phyloP scores from a whole-genome alignment of 805 yeast species.

The Komagataella mondaviorum region DNA sequence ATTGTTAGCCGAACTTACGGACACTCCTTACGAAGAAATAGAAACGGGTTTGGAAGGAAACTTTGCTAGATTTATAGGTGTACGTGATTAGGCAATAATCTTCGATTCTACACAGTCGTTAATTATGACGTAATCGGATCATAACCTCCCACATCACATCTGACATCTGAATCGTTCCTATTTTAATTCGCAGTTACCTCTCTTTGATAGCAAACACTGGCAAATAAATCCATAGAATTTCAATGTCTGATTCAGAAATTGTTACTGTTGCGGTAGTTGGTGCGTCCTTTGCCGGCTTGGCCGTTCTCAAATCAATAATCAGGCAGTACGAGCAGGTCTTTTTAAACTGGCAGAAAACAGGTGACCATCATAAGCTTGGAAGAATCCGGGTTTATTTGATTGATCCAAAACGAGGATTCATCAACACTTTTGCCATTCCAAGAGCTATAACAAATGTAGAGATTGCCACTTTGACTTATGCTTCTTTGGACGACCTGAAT shows the following conservation, averaged over 20 bases:
- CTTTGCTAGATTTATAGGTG: background rate
- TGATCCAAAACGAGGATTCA: conserved; percentile 26
- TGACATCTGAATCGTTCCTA: background rate
- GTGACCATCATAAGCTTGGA: background rate
- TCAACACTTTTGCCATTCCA: conserved; percentile 26
- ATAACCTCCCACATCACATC: background rate
- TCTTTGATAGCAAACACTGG: background rate
- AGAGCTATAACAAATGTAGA: conserved; percentile 20
- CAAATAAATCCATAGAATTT: background rate
- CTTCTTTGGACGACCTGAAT: conserved; percentile 11
- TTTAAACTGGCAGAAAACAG: background rate
- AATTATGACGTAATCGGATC: background rate
- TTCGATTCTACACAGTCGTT: background rate
- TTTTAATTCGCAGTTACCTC: background rate
- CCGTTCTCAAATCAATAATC: conserved; percentile 1
- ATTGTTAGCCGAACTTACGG: background rate
- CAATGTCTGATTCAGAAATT: background rate
- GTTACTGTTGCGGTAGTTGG: conserved; percentile 1
- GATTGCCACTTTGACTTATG: conserved; percentile 21
- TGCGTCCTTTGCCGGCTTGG: conserved; percentile 2
- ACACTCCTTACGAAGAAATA: background rate
- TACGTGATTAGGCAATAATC: background rate
- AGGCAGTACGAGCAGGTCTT: background rate
- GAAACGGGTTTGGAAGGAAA: background rate
- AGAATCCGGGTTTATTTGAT: conserved; percentile 17